Evolutionary conservation across 129 eudicot genomes (phyloP), one percentile per base, ranked within the genome.

Genomic region (Ambrosia artemisiifolia): DNA sequence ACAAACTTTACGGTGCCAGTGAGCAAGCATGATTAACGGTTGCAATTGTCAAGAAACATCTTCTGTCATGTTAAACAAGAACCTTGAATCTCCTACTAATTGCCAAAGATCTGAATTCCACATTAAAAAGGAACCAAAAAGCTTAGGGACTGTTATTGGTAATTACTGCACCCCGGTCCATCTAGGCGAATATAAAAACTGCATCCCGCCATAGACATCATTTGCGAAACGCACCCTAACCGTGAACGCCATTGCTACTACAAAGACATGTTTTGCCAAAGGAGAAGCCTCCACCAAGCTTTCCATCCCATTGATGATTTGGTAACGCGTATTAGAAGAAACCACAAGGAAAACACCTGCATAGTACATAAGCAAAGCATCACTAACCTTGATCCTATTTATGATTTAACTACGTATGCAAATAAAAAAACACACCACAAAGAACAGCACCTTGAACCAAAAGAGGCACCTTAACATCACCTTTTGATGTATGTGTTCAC

Each of bases 131-230:
- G 71, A 76, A 17, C 5, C 3, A 13, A 63, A 33, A 35, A 4
- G 40, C 16, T 30, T 30, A 3, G 8, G 4, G 13, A 2, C 43
- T 38, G 43, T 18, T 68, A 32, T 47, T 56, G 53, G 42, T 54
- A 6, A 85, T 49, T 88, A 93, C 55, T 94, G 98, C 46, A 90
- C 98, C 11, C 98, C 98, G 33, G 95, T 94, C 95, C 50, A 84
- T 78, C 81, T 79, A 47, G 98, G 97, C 98, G 97, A 90, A 57
- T 94, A 97, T 9, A 94, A 85, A 81, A 94, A 94, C 80, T 94
- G 98, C 98, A 94, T 90, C 42, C 98, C 98, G 19, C 98, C 98
- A 47, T 90, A 94, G 3, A 90, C 79, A 74, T 94, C 90, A 78
- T 94, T 94, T 74, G 98, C 97, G 50, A 94, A 90, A 44, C 98